Evolutionary conservation across 257 asterid species (phyloP).

Genomic region (Plectranthus barbatus): DNA sequence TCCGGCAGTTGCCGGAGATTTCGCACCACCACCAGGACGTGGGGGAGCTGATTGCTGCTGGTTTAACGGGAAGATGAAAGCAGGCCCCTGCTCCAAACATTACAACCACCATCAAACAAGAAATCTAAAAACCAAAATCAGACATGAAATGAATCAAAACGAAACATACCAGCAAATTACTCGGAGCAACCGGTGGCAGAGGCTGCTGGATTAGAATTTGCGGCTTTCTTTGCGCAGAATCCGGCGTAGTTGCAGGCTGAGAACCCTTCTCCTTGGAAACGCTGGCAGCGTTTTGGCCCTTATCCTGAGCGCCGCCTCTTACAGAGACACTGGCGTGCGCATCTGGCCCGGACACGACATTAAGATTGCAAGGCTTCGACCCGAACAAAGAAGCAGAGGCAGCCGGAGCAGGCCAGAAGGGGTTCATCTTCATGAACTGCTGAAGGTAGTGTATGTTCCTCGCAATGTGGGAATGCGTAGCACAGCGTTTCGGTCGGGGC

Average conservation of each 20-base stretch:
- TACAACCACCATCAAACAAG: neutral
- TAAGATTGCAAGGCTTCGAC: conserved; percentile 49
- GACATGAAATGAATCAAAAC: neutral
- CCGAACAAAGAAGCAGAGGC: conserved; percentile 60
- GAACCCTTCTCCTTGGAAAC: conserved; percentile 49
- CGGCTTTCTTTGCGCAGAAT: conserved; percentile 65
- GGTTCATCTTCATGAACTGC: conserved; percentile 68
- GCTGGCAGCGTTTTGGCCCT: conserved; percentile 35
- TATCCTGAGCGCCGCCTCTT: conserved; percentile 40
- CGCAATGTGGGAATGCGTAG: conserved; percentile 89
- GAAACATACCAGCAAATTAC: conserved; percentile 52
- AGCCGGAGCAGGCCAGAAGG: conserved; percentile 63
- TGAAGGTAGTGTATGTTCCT: conserved; percentile 63
- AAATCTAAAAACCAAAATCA: neutral
- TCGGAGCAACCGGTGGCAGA: conserved; percentile 68
- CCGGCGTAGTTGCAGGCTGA: conserved; percentile 38
- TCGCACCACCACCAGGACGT: conserved; percentile 33
- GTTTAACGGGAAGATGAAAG: conserved; percentile 77
- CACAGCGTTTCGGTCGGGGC: conserved; percentile 78
- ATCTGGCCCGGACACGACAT: conserved; percentile 46
- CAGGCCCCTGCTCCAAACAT: conserved; percentile 46
- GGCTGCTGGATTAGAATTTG: conserved; percentile 79
- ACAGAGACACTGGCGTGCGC: conserved; percentile 37
- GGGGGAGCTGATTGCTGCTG: conserved; percentile 77
- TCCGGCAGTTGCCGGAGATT: conserved; percentile 16